These are phyloP conservation scores for Tuber melanosporum DNA, from an alignment of 495 filamentous ascomycete species.

Conservation along the genomic window DNA sequence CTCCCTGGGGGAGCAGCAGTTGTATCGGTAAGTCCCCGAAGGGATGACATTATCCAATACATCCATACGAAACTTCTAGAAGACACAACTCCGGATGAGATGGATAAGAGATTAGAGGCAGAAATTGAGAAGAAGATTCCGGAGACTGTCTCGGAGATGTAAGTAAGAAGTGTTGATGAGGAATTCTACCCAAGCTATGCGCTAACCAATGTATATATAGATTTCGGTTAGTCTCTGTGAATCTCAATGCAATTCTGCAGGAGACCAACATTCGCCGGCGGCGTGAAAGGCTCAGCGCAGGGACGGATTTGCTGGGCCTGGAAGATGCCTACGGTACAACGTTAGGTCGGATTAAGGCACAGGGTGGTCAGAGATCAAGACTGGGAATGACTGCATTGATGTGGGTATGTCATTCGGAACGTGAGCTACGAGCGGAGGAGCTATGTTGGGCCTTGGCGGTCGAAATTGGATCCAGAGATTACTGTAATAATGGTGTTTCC, in stretches of 20 bases:
- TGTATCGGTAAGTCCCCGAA: neutral
- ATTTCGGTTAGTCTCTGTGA: neutral
- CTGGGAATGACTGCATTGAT: neutral
- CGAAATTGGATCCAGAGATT: neutral
- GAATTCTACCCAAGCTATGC: neutral
- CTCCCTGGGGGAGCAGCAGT: neutral
- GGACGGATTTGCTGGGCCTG: neutral
- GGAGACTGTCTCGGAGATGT: neutral
- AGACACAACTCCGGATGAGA: neutral
- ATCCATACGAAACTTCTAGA: neutral
- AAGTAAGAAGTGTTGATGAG: neutral
- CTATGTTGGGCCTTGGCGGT: neutral
- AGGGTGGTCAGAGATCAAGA: neutral
- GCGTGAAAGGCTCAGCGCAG: neutral
- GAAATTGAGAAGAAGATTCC: neutral
- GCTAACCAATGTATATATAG: neutral
- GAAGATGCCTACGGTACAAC: neutral
- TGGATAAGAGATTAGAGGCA: neutral
- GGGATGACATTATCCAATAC: neutral
- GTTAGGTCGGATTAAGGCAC: neutral
- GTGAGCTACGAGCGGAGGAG: neutral
- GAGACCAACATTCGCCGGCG: neutral
- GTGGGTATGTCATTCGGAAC: neutral
- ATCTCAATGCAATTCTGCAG: neutral
- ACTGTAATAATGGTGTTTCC: neutral